Evolutionary conservation across 2,329 filamentous ascomycete species (phyloP).

Genomic region (Aspergillus nomiae): DNA sequence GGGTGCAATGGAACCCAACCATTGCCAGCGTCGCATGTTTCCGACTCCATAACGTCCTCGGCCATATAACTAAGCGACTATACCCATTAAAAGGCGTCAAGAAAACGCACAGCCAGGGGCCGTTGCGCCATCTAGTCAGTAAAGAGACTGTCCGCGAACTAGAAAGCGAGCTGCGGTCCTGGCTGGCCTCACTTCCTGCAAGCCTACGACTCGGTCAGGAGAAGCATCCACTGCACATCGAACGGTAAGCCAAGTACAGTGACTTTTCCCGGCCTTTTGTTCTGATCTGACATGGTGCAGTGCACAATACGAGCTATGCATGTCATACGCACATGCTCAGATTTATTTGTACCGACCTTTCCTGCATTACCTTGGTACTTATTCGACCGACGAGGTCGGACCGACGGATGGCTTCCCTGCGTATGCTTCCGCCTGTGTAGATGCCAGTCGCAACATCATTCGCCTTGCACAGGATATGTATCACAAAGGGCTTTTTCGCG

Average conservation of each 20-base stretch:
- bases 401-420: conserved; percentile 4
- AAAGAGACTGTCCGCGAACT: conserved; percentile 7
- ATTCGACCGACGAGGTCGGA: not conserved
- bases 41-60: conserved; percentile 9
- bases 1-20: not conserved
- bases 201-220: conserved; percentile 1
- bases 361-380: conserved; percentile 7
- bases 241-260: not conserved
- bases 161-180: conserved; percentile 9
- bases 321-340: conserved; percentile 12
- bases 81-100: conserved; percentile 7
- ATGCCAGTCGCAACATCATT: conserved; percentile 18
- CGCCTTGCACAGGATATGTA: conserved; percentile 16
- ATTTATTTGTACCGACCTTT: conserved; percentile 16
- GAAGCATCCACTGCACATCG: not conserved
- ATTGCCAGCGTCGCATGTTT: conserved; percentile 4
- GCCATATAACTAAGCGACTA: conserved; percentile 5
- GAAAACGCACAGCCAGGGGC: not conserved
- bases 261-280: not conserved
- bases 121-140: conserved; percentile 10
- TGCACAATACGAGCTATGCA: conserved; percentile 12
- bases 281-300: not conserved
- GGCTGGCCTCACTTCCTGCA: conserved; percentile 5
- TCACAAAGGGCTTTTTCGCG: conserved; percentile 9
- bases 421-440: conserved; percentile 11